Percentiles rank a stretch among this genome's conserved stretches.
Conservation (phyloP, 345 rosid species). For the Odontarrhena argentea region DNA sequence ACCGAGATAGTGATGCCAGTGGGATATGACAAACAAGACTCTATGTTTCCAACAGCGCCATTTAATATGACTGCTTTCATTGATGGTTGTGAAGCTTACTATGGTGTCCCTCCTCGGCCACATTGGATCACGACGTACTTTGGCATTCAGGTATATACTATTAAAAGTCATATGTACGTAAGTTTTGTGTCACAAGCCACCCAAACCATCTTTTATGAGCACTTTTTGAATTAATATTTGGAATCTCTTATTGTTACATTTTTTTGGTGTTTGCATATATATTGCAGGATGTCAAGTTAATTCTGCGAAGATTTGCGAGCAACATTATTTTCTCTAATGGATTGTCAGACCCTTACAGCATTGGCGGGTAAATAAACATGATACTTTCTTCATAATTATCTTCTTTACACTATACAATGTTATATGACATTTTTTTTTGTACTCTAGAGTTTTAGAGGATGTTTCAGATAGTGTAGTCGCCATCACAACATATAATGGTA, state of each 20-base stretch:
- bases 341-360: slow-evolving; percentile 51
- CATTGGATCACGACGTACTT: slow-evolving; percentile 71
- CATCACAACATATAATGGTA: slow-evolving; percentile 39
- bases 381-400: background rate
- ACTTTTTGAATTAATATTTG: too few relatives aligned
- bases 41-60: slow-evolving; percentile 63
- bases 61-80: slow-evolving; percentile 47
- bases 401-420: background rate
- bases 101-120: slow-evolving; percentile 66
- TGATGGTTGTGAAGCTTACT: slow-evolving; percentile 45
- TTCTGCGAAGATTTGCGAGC: slow-evolving; percentile 49
- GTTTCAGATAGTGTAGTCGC: slow-evolving; percentile 51
- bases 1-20: slow-evolving; percentile 70
- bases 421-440: background rate
- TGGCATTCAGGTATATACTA: slow-evolving; percentile 44
- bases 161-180: background rate
- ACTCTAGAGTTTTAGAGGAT: slow-evolving; percentile 48
- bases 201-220: too few relatives aligned
- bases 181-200: background rate
- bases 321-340: slow-evolving; percentile 60
- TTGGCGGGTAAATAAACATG: slow-evolving; percentile 47
- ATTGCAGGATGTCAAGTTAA: slow-evolving; percentile 49
- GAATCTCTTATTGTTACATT: background rate
- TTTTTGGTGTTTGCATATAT: background rate
- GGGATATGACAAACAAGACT: slow-evolving; percentile 47